Percentiles rank a stretch among this genome's conserved stretches.
phyloP scores from a whole-genome alignment of 148 eudicot genomes.

The Chenopodium quinoa region DNA sequence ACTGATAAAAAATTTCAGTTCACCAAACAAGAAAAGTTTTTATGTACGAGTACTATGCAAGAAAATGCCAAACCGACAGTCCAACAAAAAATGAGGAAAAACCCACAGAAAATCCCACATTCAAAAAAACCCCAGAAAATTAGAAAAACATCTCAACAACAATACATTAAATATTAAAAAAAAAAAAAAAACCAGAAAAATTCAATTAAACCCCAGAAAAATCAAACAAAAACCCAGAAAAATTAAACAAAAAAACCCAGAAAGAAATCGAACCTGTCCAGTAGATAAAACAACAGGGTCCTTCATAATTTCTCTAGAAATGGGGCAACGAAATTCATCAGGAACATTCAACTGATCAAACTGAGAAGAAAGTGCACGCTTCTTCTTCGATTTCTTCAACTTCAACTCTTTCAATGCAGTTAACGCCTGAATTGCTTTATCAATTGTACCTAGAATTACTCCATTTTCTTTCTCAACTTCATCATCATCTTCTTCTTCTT shows the following conservation, averaged over 20 bases:
- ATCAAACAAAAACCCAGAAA: not conserved
- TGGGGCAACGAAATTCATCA: slow-evolving; percentile 51
- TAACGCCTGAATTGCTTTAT: slow-evolving; percentile 28
- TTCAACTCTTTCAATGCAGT: slow-evolving; percentile 23
- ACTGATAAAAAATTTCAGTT: slow-evolving; percentile 18
- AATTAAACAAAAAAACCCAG: not conserved
- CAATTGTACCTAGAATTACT: slow-evolving; percentile 3
- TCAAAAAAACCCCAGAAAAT: not conserved
- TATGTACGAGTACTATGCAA: slow-evolving; percentile 6
- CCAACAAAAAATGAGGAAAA: not conserved
- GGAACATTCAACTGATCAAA: slow-evolving; percentile 25
- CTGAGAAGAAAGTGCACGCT: slow-evolving; percentile 5
- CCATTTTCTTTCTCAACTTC: slow-evolving; percentile 4
- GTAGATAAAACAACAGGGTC: slow-evolving; percentile 78
- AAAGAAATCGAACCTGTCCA: slow-evolving; percentile 45
- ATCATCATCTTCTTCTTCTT: slow-evolving; percentile 1
- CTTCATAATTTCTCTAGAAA: slow-evolving; percentile 63
- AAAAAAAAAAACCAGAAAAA: not conserved
- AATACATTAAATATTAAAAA: not conserved
- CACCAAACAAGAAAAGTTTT: not conserved
- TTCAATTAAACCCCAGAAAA: not conserved
- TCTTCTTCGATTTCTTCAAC: slow-evolving; percentile 15
- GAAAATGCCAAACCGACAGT: slow-evolving; percentile 24
- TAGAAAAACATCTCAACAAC: not conserved
- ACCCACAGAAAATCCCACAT: not conserved